Conservation (phyloP, 192 early-diverging fungal genomes). For the Dispira parvispora region DNA sequence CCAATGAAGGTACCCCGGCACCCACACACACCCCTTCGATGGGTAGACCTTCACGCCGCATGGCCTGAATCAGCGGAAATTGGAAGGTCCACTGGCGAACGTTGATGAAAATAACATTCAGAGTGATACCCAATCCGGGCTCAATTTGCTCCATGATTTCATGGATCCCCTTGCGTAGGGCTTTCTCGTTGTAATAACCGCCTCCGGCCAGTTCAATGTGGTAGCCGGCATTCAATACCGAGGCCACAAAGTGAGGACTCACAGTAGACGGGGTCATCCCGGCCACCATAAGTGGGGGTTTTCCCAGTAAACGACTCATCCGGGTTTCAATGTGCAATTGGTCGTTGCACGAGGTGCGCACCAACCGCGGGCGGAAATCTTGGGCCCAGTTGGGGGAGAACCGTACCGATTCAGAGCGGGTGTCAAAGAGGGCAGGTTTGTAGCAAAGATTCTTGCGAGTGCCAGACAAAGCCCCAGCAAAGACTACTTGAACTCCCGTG, state of each 20-base stretch:
- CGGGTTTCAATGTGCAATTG: slow-evolving; percentile 67
- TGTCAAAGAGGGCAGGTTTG: slow-evolving; percentile 63
- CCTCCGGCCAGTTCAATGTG: slow-evolving; percentile 84
- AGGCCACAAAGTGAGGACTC: slow-evolving; percentile 59
- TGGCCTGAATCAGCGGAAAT: slow-evolving; percentile 58
- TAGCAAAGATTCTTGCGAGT: slow-evolving; percentile 37
- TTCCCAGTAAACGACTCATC: slow-evolving; percentile 69
- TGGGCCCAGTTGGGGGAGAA: slow-evolving; percentile 73
- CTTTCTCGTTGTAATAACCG: slow-evolving; percentile 61
- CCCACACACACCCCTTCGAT: slow-evolving; percentile 84
- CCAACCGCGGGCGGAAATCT: slow-evolving; percentile 69
- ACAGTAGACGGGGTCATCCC: slow-evolving; percentile 89
- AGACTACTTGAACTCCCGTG: slow-evolving; percentile 43
- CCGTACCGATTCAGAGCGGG: slow-evolving; percentile 47
- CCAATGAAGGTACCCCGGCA: slow-evolving; percentile 79
- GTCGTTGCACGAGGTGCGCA: slow-evolving; percentile 29
- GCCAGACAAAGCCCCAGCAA: slow-evolving; percentile 13
- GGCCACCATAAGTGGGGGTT: slow-evolving; percentile 86
- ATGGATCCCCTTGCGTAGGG: slow-evolving; percentile 49
- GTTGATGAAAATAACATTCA: slow-evolving; percentile 86
- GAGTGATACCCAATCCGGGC: slow-evolving; percentile 73
- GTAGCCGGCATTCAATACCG: slow-evolving; percentile 78
- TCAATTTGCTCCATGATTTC: slow-evolving; percentile 50
- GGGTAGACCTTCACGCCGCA: slow-evolving; percentile 68
- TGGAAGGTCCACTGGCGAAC: slow-evolving; percentile 86